Evolutionary conservation across 2,329 filamentous ascomycete genomes (phyloP).

Genomic region (Penicillium sp.): DNA sequence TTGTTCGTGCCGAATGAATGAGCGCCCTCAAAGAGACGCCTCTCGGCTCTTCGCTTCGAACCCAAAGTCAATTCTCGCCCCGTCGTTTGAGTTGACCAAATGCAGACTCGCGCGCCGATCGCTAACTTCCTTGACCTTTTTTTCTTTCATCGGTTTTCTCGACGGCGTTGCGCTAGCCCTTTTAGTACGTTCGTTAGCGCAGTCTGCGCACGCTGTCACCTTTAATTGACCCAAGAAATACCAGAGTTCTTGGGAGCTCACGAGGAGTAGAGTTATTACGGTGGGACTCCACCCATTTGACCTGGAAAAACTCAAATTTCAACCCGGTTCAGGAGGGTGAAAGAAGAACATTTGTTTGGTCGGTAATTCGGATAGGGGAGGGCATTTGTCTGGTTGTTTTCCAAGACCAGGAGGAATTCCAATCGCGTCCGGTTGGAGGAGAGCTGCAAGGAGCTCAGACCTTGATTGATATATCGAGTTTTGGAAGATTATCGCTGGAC

Average conservation of each 20-base stretch:
- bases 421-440: background rate
- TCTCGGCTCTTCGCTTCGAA: background rate
- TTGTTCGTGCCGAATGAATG: background rate
- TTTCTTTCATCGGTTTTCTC: background rate
- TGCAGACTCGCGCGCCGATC: constrained; percentile 7
- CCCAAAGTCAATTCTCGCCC: constrained; percentile 7
- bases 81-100: constrained; percentile 18
- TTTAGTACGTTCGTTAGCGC: background rate
- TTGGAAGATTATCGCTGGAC: background rate
- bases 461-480: background rate
- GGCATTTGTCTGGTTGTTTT: background rate
- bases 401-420: background rate
- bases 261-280: background rate
- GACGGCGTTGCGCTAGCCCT: background rate
- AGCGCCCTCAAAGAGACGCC: background rate
- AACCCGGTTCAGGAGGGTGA: background rate
- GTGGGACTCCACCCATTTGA: background rate
- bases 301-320: background rate
- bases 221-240: background rate
- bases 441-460: background rate
- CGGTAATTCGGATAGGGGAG: background rate
- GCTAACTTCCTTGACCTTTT: constrained; percentile 9
- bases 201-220: background rate
- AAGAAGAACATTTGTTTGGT: background rate
- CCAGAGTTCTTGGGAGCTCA: background rate